Conservation (phyloP, 2,329 filamentous ascomycete genomes). For the Botryosphaeria agaves region DNA sequence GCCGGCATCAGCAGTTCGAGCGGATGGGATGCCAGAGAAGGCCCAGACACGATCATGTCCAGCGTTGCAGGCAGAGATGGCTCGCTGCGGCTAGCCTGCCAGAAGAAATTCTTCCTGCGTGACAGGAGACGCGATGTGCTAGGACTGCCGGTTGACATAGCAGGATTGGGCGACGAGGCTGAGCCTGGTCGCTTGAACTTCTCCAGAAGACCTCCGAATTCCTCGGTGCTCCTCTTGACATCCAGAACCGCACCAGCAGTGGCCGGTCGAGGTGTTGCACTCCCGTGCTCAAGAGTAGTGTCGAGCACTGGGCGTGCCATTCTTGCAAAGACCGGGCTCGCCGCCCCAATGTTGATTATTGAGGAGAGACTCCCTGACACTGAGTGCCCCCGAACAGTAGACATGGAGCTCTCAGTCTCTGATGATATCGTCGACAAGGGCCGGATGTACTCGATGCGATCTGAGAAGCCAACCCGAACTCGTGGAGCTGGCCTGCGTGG, state of each 20-base stretch:
- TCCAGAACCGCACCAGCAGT: slow-evolving; percentile 51
- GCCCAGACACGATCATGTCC: no score
- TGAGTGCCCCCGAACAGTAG: slow-evolving; percentile 54
- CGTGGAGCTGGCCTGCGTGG: slow-evolving; percentile 27
- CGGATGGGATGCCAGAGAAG: no score
- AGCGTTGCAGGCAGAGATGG: slow-evolving; percentile 13
- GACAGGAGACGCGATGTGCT: slow-evolving; percentile 12
- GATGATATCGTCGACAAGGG: slow-evolving; percentile 65
- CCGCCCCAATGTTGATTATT: slow-evolving; percentile 43
- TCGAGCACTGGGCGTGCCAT: slow-evolving; percentile 19
- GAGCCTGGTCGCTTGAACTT: slow-evolving; percentile 8
- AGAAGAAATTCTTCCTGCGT: slow-evolving; percentile 46
- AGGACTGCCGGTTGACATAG: background rate
- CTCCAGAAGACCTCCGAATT: slow-evolving; percentile 3
- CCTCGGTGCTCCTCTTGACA: background rate
- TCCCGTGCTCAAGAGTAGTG: slow-evolving; percentile 23
- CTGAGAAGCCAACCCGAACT: slow-evolving; percentile 65
- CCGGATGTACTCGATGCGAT: slow-evolving; percentile 68
- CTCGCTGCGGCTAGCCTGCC: slow-evolving; percentile 29
- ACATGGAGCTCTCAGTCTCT: slow-evolving; percentile 61
- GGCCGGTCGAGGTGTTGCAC: slow-evolving; percentile 34
- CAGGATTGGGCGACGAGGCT: slow-evolving; percentile 3
- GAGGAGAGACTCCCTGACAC: slow-evolving; percentile 69
- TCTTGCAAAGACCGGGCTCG: slow-evolving; percentile 26
- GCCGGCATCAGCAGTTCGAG: no score